A percentile compares a stretch with the other conserved stretches of the same genome.
Conservation (phyloP, 176 grass and related monocot species). For the Ananas comosus region DNA sequence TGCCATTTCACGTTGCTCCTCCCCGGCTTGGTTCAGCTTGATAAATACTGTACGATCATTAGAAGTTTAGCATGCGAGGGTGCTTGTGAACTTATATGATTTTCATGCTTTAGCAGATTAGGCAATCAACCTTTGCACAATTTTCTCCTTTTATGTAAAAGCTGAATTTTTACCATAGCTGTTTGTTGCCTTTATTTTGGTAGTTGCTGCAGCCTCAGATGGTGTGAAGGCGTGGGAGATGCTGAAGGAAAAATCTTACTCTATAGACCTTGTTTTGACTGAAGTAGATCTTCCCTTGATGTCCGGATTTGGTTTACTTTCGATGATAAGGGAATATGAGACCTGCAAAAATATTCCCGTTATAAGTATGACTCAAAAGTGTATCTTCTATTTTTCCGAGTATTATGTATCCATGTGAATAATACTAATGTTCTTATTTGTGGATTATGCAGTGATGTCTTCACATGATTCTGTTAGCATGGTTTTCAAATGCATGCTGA, state of each 20-base stretch:
- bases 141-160: background rate
- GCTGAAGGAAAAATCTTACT: conserved; percentile 79
- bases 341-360: conserved; percentile 88
- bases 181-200: conserved; percentile 6
- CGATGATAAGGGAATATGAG: conserved; percentile 89
- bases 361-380: conserved; percentile 76
- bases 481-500: conserved; percentile 99
- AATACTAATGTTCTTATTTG: conserved; percentile 10
- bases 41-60: too few species aligned
- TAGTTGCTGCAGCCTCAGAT: conserved; percentile 61
- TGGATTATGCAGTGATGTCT: conserved; percentile 86
- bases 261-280: conserved; percentile 79
- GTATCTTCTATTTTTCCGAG: background rate
- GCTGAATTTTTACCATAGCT: conserved; percentile 1
- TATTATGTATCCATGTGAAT: conserved; percentile 10
- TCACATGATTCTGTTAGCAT: conserved; percentile 86
- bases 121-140: background rate
- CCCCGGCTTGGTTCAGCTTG: background rate
- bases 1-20: too few species aligned
- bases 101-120: background rate
- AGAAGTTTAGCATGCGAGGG: background rate
- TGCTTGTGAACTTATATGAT: background rate
- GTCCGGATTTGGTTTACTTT: conserved; percentile 83
- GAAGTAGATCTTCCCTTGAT: conserved; percentile 90
- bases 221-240: conserved; percentile 84